Conservation (phyloP, 176 grass and related monocot species). For the Carex cristatella region DNA sequence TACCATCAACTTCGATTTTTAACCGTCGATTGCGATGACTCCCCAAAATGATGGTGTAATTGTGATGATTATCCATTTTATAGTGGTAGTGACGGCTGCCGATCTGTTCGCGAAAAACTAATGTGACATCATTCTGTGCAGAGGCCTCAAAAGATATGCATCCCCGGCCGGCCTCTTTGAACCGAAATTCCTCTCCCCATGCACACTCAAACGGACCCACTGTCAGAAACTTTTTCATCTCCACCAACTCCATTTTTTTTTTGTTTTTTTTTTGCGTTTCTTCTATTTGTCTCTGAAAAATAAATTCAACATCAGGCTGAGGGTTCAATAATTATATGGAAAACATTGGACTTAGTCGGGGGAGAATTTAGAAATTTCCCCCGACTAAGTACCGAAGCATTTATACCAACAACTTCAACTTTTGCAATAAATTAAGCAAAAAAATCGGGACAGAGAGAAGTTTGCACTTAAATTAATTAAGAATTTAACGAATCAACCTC, state of each 20-base stretch:
- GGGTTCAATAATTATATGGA: neutral
- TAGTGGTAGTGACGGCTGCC: conserved; percentile 90
- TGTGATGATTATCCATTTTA: conserved; percentile 67
- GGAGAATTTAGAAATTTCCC: no score
- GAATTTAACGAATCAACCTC: neutral
- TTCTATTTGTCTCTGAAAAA: neutral
- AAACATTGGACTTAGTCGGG: no score
- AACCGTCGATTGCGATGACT: conserved; percentile 87
- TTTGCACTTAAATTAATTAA: neutral
- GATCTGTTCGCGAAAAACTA: conserved; percentile 70
- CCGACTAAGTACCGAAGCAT: no score
- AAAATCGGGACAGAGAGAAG: neutral
- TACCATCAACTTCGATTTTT: conserved; percentile 83
- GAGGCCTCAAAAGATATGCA: conserved; percentile 84
- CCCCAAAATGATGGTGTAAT: conserved; percentile 85
- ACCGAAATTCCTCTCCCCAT: conserved; percentile 72
- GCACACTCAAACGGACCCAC: conserved; percentile 80
- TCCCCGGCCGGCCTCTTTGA: conserved; percentile 66
- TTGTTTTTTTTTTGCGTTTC: neutral
- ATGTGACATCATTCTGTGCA: conserved; percentile 86
- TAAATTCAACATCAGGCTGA: neutral
- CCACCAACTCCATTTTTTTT: conserved; percentile 34
- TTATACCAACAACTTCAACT: no score
- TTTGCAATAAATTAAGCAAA: neutral
- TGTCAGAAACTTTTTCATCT: conserved; percentile 67